Evolutionary conservation across 441 rosid species (phyloP).

Genomic region (Eruca vesicaria): DNA sequence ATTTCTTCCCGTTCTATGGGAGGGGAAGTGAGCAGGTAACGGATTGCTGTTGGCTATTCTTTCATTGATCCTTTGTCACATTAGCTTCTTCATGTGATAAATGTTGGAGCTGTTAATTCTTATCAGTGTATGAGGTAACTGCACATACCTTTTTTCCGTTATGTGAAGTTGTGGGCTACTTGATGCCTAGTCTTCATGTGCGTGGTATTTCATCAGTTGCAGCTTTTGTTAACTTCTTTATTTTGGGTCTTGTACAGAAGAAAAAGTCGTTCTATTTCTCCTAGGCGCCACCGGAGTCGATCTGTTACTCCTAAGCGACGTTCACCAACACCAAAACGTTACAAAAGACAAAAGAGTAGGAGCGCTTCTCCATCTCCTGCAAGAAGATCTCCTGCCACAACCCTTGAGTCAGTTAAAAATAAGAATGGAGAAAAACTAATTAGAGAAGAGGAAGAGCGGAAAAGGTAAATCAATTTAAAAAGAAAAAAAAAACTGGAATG

Average conservation of each 20-base stretch:
- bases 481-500: background rate
- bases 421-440: slow-evolving; percentile 66
- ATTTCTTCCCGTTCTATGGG: slow-evolving; percentile 54
- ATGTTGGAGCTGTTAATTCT: slow-evolving; percentile 91
- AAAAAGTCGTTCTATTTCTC: slow-evolving; percentile 84
- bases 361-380: slow-evolving; percentile 72
- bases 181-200: slow-evolving; percentile 35
- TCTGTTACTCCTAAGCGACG: slow-evolving; percentile 76
- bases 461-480: slow-evolving; percentile 56
- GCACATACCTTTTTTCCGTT: slow-evolving; percentile 56
- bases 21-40: slow-evolving; percentile 82
- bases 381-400: slow-evolving; percentile 60
- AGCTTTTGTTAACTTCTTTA: slow-evolving; percentile 45
- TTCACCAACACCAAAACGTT: slow-evolving; percentile 68
- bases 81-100: slow-evolving; percentile 95
- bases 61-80: slow-evolving; percentile 82
- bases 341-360: slow-evolving; percentile 78
- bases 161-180: slow-evolving; percentile 46
- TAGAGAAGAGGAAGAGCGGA: slow-evolving; percentile 86
- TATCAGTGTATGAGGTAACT: slow-evolving; percentile 92
- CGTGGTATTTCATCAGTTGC: slow-evolving; percentile 24
- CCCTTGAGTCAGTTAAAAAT: slow-evolving; percentile 63
- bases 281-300: slow-evolving; percentile 62
- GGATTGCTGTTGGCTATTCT: slow-evolving; percentile 66
- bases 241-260: slow-evolving; percentile 58